Conservation (phyloP, 2,329 filamentous ascomycete genomes). For the Xylariaceae sp. region DNA sequence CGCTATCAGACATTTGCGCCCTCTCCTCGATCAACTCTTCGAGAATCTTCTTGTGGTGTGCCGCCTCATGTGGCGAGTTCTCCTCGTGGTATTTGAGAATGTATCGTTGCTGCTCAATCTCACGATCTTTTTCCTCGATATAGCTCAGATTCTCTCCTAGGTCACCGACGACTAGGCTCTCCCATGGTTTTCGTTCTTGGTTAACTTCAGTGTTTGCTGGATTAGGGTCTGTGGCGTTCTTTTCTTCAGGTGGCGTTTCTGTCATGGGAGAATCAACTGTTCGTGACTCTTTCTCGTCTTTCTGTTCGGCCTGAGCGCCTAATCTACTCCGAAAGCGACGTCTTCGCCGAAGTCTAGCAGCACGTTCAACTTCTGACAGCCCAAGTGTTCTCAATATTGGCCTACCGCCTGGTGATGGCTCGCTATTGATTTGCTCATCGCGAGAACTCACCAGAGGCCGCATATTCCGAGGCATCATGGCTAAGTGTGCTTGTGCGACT, state of each 20-base stretch:
- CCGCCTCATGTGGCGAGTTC: slow-evolving; percentile 27
- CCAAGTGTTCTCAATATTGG: slow-evolving; percentile 17
- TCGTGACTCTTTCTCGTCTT: slow-evolving; percentile 3
- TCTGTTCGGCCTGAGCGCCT: neutral
- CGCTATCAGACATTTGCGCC: slow-evolving; percentile 34
- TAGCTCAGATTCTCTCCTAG: slow-evolving; percentile 42
- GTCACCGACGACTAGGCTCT: slow-evolving; percentile 40
- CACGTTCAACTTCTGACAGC: slow-evolving; percentile 30
- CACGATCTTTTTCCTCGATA: slow-evolving; percentile 42
- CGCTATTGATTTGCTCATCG: neutral
- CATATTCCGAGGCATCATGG: slow-evolving; percentile 6
- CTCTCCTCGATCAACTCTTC: slow-evolving; percentile 31
- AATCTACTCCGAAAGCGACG: slow-evolving; percentile 9
- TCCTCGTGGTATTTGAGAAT: slow-evolving; percentile 34
- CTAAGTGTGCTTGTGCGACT: neutral
- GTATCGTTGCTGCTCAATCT: slow-evolving; percentile 41
- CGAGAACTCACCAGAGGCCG: neutral
- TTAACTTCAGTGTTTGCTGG: neutral
- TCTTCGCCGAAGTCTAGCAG: slow-evolving; percentile 23
- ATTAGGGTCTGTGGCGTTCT: neutral
- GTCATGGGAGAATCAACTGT: neutral
- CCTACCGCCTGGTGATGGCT: neutral
- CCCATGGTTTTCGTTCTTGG: slow-evolving; percentile 30
- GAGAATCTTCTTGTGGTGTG: slow-evolving; percentile 29
- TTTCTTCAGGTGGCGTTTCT: slow-evolving; percentile 1